Percentiles rank a stretch among this genome's conserved stretches.
phyloP scores from a whole-genome alignment of 176 grass and related monocot species.

The Eragrostis curvula region DNA sequence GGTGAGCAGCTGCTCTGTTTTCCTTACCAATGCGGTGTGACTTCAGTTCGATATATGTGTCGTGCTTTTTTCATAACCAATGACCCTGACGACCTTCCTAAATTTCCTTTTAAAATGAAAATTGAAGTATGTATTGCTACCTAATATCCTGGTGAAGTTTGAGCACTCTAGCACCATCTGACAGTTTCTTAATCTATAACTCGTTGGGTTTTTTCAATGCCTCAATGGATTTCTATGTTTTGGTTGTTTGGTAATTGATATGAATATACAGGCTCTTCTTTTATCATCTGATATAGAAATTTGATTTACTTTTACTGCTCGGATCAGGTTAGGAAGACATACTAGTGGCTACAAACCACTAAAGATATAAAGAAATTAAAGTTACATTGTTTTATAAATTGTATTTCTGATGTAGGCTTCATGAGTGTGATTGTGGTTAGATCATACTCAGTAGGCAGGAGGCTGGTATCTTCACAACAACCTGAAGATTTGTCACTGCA shows the following conservation, averaged over 20 bases:
- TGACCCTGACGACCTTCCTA: too few species aligned
- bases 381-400: not conserved
- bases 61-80: too few species aligned
- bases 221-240: not conserved
- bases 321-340: not conserved
- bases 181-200: not conserved
- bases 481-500: constrained; percentile 12
- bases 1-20: constrained; percentile 43
- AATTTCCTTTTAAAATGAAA: not conserved
- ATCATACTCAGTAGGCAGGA: not conserved
- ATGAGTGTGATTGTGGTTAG: not conserved
- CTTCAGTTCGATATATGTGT: not conserved
- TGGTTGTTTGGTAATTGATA: constrained; percentile 1
- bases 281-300: not conserved
- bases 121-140: not conserved
- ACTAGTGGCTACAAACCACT: not conserved
- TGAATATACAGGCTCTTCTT: not conserved
- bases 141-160: not conserved
- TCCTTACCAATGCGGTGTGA: not conserved
- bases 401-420: not conserved
- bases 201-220: not conserved
- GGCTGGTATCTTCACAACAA: not conserved
- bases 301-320: not conserved
- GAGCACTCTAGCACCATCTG: not conserved
- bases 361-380: not conserved